phyloP scores from a whole-genome alignment of 2,329 filamentous ascomycete species.

The Verticillium nonalfalfae region DNA sequence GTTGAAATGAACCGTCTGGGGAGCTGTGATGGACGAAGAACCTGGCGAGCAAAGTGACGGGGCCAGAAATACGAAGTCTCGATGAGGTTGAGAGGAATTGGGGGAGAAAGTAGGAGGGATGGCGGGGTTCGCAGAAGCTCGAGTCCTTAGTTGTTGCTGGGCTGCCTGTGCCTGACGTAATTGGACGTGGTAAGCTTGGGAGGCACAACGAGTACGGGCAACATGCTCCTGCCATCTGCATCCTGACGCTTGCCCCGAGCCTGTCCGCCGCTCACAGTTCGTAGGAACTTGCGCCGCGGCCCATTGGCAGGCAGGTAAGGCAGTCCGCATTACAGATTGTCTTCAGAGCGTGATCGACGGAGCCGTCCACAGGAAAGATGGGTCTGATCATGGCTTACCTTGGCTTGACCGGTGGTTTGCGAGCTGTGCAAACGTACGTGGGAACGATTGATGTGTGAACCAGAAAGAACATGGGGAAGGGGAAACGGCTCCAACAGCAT shows the following conservation, averaged over 20 bases:
- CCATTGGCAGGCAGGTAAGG: not conserved
- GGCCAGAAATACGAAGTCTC: not conserved
- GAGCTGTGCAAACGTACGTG: not conserved
- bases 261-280: not conserved
- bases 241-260: not conserved
- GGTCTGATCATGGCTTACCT: not conserved
- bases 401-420: not conserved
- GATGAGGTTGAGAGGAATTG: not conserved
- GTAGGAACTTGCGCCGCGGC: not conserved
- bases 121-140: not conserved
- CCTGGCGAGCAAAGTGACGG: not conserved
- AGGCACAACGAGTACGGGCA: not conserved
- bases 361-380: not conserved
- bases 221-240: not conserved
- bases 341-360: not conserved
- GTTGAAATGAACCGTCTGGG: too few relatives aligned
- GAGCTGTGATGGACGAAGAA: not conserved
- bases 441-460: not conserved
- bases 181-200: not conserved
- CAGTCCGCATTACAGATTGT: not conserved
- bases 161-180: not conserved
- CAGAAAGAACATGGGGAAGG: not conserved
- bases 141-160: not conserved
- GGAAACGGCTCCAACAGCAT: not conserved
- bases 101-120: not conserved